Base-by-base conservation (phyloP, 2,329 filamentous ascomycete species). In the Podosphaera xanthii region DNA sequence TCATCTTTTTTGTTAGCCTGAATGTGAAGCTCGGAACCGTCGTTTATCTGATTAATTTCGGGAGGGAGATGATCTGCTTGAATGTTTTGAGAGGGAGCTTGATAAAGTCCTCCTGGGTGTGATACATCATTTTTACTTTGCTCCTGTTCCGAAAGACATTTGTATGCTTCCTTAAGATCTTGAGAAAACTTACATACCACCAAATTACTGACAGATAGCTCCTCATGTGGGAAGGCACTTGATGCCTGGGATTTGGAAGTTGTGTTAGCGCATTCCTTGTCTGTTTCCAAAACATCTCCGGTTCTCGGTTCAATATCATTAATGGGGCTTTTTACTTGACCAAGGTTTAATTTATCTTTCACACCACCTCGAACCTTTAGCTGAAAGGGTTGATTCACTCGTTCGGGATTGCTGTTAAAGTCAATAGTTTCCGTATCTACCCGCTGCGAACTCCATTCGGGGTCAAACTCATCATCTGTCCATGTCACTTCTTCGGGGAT, bases 321-420 rank as follows among this genome's bases (percentile, higher is more conserved):
- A 59, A 82, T 69, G 3, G 81, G 73, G 48, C 77, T 75, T 64
- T 77, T 72, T 1, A 75, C 76, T 64, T 82, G 76, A 49, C 70
- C 78, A 2, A 74, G 69, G 6, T 75, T 71, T 2, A 77, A 70
- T 12, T 72, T 71, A 22, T 73, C 70, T 33, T 73, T 70, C 5
- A 68, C 59, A 50, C 68, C 62, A 44, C 72, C 68, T 5, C 71
- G 63, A 0, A 74, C 72, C 9, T 79, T 77, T 0, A 82, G 77
- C 9, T 70, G 69, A 1, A 81, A 81, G 62, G 84, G 84, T 0
- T 81, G 83, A 66, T 84, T 84, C 48, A 79, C 78, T 65, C 78
- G 73, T 59, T 81, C 76, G 57, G 70, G 75, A 2, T 75, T 72
- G 7, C 77, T 71, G 77, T 83, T 79, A 62, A 79, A 78, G 61